These are phyloP conservation scores for Nicotiana tomentosiformis DNA, from an alignment of 257 asterid genomes.

Conservation along the genomic window DNA sequence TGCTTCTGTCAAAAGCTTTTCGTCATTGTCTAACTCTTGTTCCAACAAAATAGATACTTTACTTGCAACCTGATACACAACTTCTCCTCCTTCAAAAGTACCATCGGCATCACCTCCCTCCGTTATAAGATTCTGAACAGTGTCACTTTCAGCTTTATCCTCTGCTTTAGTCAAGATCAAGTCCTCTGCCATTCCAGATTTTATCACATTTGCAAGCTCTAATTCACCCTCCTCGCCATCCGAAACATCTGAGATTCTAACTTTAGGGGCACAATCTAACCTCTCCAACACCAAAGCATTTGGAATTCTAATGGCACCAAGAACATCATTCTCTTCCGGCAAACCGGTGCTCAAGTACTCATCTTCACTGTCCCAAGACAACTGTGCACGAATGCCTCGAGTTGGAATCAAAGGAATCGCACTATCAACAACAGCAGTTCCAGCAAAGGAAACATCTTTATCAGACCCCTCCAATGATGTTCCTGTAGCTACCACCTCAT, in stretches of 20 bases:
- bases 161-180: conserved; percentile 22
- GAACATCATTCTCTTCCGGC: conserved; percentile 31
- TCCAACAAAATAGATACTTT: conserved; percentile 13
- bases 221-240: conserved; percentile 33
- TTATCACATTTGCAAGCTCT: conserved; percentile 20
- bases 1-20: conserved; percentile 21
- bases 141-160: conserved; percentile 15
- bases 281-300: conserved; percentile 32
- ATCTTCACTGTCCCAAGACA: conserved; percentile 60
- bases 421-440: conserved; percentile 11
- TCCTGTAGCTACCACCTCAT: conserved; percentile 20
- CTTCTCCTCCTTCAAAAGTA: conserved; percentile 18
- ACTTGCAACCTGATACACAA: conserved; percentile 17
- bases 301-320: conserved; percentile 34
- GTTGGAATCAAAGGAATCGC: conserved; percentile 14
- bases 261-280: conserved; percentile 43
- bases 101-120: conserved; percentile 23
- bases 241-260: conserved; percentile 30
- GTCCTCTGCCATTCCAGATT: conserved; percentile 37
- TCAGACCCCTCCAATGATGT: conserved; percentile 4
- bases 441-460: conserved; percentile 10
- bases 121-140: conserved; percentile 11
- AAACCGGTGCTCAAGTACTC: conserved; percentile 44
- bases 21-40: conserved; percentile 10
- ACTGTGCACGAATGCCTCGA: conserved; percentile 50